These are phyloP conservation scores for Chalara sp. DNA, from an alignment of 2,329 filamentous ascomycete species.

Conservation along the genomic window DNA sequence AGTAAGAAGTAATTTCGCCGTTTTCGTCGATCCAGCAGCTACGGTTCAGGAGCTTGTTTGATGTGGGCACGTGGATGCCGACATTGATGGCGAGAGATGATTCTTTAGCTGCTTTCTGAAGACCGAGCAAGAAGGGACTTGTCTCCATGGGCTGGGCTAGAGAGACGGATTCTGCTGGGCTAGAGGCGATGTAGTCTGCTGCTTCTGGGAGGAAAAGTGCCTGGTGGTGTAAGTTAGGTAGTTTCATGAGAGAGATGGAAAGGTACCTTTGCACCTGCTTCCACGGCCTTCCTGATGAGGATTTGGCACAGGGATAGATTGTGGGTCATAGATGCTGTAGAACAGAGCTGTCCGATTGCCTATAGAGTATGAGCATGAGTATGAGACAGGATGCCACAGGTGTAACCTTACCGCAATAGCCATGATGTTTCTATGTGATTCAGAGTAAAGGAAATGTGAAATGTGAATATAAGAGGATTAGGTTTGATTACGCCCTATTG, in stretches of 20 bases:
- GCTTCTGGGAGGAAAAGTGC: conserved; percentile 90
- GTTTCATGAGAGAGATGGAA: background rate
- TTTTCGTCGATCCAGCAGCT: conserved; percentile 59
- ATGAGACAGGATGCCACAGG: background rate
- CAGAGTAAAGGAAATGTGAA: conserved; percentile 20
- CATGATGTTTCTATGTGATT: background rate
- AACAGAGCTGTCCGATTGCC: conserved; percentile 88
- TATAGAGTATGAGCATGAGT: conserved; percentile 29
- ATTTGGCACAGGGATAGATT: conserved; percentile 75
- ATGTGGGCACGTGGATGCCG: conserved; percentile 71
- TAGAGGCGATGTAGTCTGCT: conserved; percentile 57
- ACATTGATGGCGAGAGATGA: conserved; percentile 71
- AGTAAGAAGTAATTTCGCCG: conserved; percentile 52
- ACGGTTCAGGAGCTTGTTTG: conserved; percentile 51
- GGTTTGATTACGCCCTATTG: too few species aligned
- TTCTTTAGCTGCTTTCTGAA: conserved; percentile 59
- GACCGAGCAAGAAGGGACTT: conserved; percentile 70
- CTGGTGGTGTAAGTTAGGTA: conserved; percentile 30
- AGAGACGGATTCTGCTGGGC: conserved; percentile 58
- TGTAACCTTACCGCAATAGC: conserved; percentile 3
- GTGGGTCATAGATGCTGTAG: conserved; percentile 67
- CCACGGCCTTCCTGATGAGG: conserved; percentile 65
- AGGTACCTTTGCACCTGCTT: conserved; percentile 68
- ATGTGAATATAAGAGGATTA: background rate
- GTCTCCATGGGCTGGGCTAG: conserved; percentile 60